A percentile compares a stretch with the other conserved stretches of the same genome.
Evolutionary conservation across 176 grass and related monocot genomes (phyloP).

Genomic region (Hsuehochloa calcarea): DNA sequence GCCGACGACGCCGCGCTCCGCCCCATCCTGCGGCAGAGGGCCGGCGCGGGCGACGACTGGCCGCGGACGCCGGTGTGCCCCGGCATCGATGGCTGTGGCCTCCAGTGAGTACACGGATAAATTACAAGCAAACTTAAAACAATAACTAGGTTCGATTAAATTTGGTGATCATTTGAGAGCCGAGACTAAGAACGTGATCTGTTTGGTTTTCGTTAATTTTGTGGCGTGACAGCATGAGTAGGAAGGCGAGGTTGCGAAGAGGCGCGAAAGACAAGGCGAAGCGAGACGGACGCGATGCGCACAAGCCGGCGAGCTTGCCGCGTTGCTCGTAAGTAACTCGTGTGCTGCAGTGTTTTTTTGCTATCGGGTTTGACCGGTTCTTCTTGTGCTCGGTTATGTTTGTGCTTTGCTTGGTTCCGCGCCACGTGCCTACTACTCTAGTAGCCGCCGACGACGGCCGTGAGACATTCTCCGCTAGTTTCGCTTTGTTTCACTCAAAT

Average conservation of each 20-base stretch:
- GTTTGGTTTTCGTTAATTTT: not conserved
- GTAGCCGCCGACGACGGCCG: not conserved
- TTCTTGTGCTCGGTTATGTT: not conserved
- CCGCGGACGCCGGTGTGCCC: conserved; percentile 37
- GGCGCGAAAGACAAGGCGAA: conserved; percentile 39
- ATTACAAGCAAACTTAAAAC: not conserved
- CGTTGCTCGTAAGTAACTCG: conserved; percentile 51
- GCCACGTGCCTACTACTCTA: no score
- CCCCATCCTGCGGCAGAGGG: not conserved
- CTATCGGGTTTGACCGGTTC: not conserved
- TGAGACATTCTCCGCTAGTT: not conserved
- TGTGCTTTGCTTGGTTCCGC: not conserved
- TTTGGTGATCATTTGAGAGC: not conserved
- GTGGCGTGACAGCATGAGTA: conserved; percentile 30
- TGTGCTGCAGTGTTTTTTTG: not conserved
- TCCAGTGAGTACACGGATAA: conserved; percentile 27
- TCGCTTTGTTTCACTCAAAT: not conserved
- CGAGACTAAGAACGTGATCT: no score
- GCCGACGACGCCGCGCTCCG: conserved; percentile 39
- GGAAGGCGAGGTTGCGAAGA: conserved; percentile 26
- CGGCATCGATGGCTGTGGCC: conserved; percentile 49
- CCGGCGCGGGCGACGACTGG: not conserved
- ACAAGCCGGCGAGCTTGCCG: conserved; percentile 46
- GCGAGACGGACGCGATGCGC: conserved; percentile 7
- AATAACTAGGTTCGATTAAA: not conserved